Conservation (phyloP, 257 asterid genomes). For the Leptodermis oblonga region DNA sequence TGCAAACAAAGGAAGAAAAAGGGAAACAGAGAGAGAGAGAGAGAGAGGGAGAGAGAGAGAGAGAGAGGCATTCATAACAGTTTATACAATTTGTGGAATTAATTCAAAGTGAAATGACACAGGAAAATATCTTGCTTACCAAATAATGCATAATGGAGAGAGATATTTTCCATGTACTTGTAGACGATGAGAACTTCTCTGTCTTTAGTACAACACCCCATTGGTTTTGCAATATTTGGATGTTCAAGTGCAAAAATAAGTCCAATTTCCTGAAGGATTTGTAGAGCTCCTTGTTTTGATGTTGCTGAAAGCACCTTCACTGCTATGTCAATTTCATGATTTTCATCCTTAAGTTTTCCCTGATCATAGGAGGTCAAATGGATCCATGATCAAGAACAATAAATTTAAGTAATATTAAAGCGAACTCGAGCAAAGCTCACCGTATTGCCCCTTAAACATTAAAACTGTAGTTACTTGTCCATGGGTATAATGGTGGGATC, state of each 20-base stretch:
- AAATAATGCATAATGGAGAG: conserved; percentile 1
- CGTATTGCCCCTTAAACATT: no score
- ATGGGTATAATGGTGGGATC: no score
- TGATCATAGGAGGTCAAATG: neutral
- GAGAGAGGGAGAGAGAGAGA: no score
- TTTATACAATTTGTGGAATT: neutral
- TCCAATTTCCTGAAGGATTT: conserved; percentile 5
- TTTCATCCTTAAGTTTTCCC: neutral
- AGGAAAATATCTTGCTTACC: neutral
- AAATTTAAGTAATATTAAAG: no score
- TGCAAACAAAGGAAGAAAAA: neutral
- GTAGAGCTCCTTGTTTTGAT: neutral
- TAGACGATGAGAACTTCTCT: neutral
- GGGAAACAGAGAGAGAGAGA: no score
- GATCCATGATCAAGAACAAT: no score
- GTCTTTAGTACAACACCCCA: neutral
- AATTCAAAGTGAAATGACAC: no score
- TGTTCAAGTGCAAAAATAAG: conserved; percentile 5
- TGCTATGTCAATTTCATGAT: neutral
- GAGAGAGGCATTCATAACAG: no score
- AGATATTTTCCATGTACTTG: conserved; percentile 5
- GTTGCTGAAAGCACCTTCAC: neutral
- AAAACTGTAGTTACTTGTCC: no score
- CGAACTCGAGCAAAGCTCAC: no score
- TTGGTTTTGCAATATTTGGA: conserved; percentile 15